Base-by-base conservation (phyloP, 2,329 filamentous ascomycete species). In the Penicillium sclerotigenum region DNA sequence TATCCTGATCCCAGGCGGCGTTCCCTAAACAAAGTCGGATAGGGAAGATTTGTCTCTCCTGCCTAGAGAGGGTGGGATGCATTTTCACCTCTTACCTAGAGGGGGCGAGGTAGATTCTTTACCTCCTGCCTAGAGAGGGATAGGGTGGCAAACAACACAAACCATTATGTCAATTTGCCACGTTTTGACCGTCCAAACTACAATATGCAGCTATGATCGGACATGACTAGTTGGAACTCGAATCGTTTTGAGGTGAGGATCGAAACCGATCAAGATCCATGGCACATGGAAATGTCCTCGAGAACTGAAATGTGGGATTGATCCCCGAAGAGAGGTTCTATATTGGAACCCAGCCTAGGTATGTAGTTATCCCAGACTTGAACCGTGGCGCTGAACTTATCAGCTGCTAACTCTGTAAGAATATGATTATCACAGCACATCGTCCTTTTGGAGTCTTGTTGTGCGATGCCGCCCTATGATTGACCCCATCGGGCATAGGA, bases 381-480 rank as follows among this genome's bases (percentile, higher is more conserved):
- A 28, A 26, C 7, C 4, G 18, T 40, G 16, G 6, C 18, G 16
- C 20, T 33, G 20, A 29, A 16, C 11, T 3, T 33, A 16, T 10
- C 3, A 22, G 45, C 4, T 45, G 2, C 20, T 16, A 16, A 34
- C 13, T 33, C 7, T 1, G n/a, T 52, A 52, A 24, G 7, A 18
- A 7, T 24, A 22, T 7, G 7, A 11, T 24, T 28, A 28, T 5
- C 9, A 3, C 31, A 14, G 24, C 31, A 18, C 16, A 18, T 51
- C 5, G n/a, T 24, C 8, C 13, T 8, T 7, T 31, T 13, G 9
- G 9, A 8, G 14, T 56, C 11, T 47, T 42, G 47, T 55, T 62
- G 59, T 58, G 59, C 49, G 64, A 65, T 66, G 57, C 54, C 56
- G 58, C 60, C 54, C 18, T 56, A 36, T 34, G 52, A 53, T 60